phyloP scores from a whole-genome alignment of 768 basidiomycete genomes.

The Lentinula boryana region DNA sequence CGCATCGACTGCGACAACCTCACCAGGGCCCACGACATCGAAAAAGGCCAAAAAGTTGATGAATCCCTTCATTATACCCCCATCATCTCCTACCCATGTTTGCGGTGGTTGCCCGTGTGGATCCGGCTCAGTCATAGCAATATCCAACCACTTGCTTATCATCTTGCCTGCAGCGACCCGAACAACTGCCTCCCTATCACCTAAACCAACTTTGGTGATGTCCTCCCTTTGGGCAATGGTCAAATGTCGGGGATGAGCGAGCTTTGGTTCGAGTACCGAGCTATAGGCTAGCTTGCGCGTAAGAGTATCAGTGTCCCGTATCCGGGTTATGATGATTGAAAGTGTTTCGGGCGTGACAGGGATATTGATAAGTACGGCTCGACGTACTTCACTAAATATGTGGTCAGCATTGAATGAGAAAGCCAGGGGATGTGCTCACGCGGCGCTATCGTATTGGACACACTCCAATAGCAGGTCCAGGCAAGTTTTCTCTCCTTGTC shows the following conservation, averaged over 20 bases:
- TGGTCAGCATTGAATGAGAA: neutral
- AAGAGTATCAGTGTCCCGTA: slow-evolving; percentile 78
- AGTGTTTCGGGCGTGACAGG: slow-evolving; percentile 60
- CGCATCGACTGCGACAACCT: slow-evolving; percentile 81
- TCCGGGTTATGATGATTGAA: slow-evolving; percentile 64
- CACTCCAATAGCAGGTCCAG: slow-evolving; percentile 65
- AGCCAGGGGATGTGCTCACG: slow-evolving; percentile 27
- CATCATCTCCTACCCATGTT: slow-evolving; percentile 36
- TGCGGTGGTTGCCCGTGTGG: slow-evolving; percentile 22
- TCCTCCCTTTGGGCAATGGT: slow-evolving; percentile 78
- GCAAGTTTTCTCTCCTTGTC: slow-evolving; percentile 44
- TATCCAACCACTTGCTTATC: slow-evolving; percentile 77
- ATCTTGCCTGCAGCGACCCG: slow-evolving; percentile 78
- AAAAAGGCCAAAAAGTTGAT: slow-evolving; percentile 41
- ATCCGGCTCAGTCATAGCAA: slow-evolving; percentile 35
- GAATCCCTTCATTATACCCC: slow-evolving; percentile 39
- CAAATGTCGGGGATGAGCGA: slow-evolving; percentile 66
- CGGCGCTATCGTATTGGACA: slow-evolving; percentile 69
- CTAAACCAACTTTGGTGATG: slow-evolving; percentile 81
- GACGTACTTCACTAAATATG: slow-evolving; percentile 73
- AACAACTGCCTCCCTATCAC: slow-evolving; percentile 82
- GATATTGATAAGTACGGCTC: slow-evolving; percentile 76
- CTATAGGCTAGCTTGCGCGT: slow-evolving; percentile 78
- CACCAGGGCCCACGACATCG: slow-evolving; percentile 58
- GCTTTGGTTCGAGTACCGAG: slow-evolving; percentile 45